Base-by-base conservation (phyloP, 768 basidiomycete genomes). In the Rickenella mellea region DNA sequence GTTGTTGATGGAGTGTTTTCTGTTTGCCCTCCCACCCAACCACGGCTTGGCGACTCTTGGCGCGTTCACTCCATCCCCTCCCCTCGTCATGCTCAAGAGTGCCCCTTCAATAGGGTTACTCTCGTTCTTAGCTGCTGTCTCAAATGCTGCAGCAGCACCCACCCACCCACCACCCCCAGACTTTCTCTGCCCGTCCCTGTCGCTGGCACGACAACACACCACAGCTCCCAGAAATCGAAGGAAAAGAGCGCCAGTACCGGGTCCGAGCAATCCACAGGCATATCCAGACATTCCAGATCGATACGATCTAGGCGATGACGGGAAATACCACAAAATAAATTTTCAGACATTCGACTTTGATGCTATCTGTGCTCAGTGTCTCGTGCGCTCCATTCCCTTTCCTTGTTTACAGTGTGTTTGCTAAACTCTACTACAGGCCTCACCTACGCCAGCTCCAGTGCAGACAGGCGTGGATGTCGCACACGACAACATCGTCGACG, bases 51-150 rank as follows among this genome's bases (percentile, higher is more conserved):
- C 46, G 45, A 47, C 39, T 42, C 51, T 72, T 74, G 70, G 73
- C 74, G 71, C 74, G 73, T 73, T 70, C 69, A 63, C 66, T 64
- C 47, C 53, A 61, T 61, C 53, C 56, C 58, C 25, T 20, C 20
- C 19, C 22, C 24, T 24, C 33, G 19, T 39, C 43, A 7, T 39
- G 43, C n/a, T 39, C 43, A 21, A 32, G 21, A 22, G 25, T 48
- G 51, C 56, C 4, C 76, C 78, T 21, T 80, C 80, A 28, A 54
- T 71, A 0, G 60, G 66, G 12, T 47, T 79, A 44, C 67, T 82
- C 47, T 69, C 77, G 2, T 57, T 76, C 38, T 68, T 83, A 29
- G 77, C 78, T 20, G 61, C 73, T 52, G 61, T 82, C 48, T 60
- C 29, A 59, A 69, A 51, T 73, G 67, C 36, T 65, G 65, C 44